These are phyloP conservation scores for Hymenoscyphus linearis DNA, from an alignment of 2,329 filamentous ascomycete species.

Conservation along the genomic window DNA sequence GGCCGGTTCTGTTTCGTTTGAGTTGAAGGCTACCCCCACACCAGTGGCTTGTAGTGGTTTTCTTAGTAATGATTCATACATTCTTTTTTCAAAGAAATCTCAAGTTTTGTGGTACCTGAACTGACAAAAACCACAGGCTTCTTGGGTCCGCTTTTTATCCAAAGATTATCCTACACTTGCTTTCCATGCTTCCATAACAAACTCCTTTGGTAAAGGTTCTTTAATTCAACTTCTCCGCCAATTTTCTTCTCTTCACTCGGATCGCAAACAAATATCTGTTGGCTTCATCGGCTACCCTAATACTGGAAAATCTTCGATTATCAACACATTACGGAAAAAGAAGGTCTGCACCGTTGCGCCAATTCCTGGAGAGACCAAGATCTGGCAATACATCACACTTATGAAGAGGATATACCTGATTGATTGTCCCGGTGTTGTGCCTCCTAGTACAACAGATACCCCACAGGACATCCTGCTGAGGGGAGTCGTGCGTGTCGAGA, in stretches of 20 bases:
- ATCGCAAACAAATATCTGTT: slow-evolving; percentile 91
- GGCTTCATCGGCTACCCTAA: slow-evolving; percentile 77
- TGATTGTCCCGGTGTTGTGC: slow-evolving; percentile 94
- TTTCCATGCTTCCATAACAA: slow-evolving; percentile 91
- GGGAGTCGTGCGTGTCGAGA: slow-evolving; percentile 90
- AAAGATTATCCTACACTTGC: slow-evolving; percentile 91
- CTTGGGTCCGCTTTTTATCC: slow-evolving; percentile 84
- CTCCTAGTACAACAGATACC: slow-evolving; percentile 76
- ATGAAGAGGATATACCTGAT: slow-evolving; percentile 96
- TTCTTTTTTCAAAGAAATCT: slow-evolving; percentile 25
- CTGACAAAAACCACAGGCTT: slow-evolving; percentile 54
- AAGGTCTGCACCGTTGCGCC: slow-evolving; percentile 91
- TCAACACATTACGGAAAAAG: slow-evolving; percentile 93
- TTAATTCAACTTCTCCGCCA: slow-evolving; percentile 88
- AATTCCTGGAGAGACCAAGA: slow-evolving; percentile 93
- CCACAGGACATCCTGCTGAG: slow-evolving; percentile 84
- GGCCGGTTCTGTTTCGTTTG: slow-evolving; percentile 76
- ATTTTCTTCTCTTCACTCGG: slow-evolving; percentile 83
- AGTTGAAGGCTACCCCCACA: slow-evolving; percentile 87
- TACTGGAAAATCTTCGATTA: slow-evolving; percentile 92
- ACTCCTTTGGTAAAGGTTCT: slow-evolving; percentile 94
- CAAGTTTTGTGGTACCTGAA: not conserved
- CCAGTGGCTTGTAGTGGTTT: slow-evolving; percentile 64
- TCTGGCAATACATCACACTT: slow-evolving; percentile 95
- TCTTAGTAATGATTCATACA: slow-evolving; percentile 99